phyloP scores from a whole-genome alignment of 1,139 yeast genomes.

The Yamadazyma oceani region DNA sequence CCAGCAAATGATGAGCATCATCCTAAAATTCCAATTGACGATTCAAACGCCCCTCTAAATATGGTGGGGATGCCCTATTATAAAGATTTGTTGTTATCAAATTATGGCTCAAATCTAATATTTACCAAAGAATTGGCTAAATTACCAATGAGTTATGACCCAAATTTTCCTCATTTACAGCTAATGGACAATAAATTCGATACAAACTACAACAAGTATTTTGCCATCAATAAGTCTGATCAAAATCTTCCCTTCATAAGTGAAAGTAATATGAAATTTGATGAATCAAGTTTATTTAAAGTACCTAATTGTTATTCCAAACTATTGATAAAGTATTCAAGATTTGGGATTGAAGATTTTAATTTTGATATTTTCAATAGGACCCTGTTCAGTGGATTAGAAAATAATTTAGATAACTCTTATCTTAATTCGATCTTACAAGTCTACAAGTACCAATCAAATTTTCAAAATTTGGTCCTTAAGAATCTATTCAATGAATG shows the following conservation, averaged over 20 bases:
- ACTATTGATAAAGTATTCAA: conserved; percentile 78
- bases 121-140: conserved; percentile 56
- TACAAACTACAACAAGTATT: conserved; percentile 46
- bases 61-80: conserved; percentile 86
- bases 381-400: conserved; percentile 81
- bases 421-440: conserved; percentile 82
- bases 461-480: conserved; percentile 64
- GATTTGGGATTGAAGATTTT: conserved; percentile 91
- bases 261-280: conserved; percentile 46
- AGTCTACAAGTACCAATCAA: conserved; percentile 75
- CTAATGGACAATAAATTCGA: conserved; percentile 46
- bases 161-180: conserved; percentile 52
- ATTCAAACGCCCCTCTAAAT: conserved; percentile 57
- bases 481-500: conserved; percentile 59
- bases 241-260: conserved; percentile 60
- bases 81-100: conserved; percentile 72
- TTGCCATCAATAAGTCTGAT: conserved; percentile 31
- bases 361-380: conserved; percentile 83
- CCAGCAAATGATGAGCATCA: conserved; percentile 26
- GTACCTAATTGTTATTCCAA: conserved; percentile 74
- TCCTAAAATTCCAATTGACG: conserved; percentile 21
- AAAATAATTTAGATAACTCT: conserved; percentile 79
- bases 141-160: conserved; percentile 46
- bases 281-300: conserved; percentile 30
- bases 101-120: conserved; percentile 66